Base-by-base conservation (phyloP, 192 early-diverging fungal genomes). In the Spinellus fusiger region DNA sequence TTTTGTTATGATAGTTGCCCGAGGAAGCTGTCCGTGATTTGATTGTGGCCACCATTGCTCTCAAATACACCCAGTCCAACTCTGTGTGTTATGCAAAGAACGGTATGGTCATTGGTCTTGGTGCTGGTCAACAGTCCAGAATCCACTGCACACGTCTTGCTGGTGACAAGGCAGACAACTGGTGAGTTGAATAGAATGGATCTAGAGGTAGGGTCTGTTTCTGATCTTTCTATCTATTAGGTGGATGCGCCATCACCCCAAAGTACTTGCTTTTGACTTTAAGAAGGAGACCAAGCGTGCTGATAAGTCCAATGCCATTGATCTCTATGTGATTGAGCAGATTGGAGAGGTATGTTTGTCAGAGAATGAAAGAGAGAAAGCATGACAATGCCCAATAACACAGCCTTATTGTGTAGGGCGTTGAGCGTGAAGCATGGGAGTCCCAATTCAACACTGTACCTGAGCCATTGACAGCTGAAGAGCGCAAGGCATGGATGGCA, bases 51-150 rank as follows among this genome's bases (percentile, higher is more conserved):
- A 98, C 94, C 2, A 94, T 98, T 74, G 93, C 96, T 27, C 84
- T 99, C 64, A 99, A 99, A 75, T 99, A 96, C 86, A 98, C 96
- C 53, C 96, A 99, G 80, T 91, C 88, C 62, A 99, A 99, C 86
- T 98, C 94, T 50, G 93, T 99, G 31, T 96, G 93, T 81, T 99
- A 96, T 66, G 96, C 95, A 61, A 92, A 93, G 77, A 89, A 96
- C 75, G 96, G 96, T 51, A 92, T 93, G 90, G 89, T 96, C 7
- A 85, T 98, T 56, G 96, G 96, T 50, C 78, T 98, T 28, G 96
- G 96, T 49, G 96, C 96, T 56, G 96, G 96, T 46, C 96, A 98
- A 82, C 94, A 99, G 80, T 94, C 92, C 38, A 91, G 96, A 62
- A 96, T 99, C 48, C 96, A 98, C 82, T 98, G 94, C 83, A 97